Conservation (phyloP, 2,329 filamentous ascomycete genomes). For the Fusarium tuaranense region DNA sequence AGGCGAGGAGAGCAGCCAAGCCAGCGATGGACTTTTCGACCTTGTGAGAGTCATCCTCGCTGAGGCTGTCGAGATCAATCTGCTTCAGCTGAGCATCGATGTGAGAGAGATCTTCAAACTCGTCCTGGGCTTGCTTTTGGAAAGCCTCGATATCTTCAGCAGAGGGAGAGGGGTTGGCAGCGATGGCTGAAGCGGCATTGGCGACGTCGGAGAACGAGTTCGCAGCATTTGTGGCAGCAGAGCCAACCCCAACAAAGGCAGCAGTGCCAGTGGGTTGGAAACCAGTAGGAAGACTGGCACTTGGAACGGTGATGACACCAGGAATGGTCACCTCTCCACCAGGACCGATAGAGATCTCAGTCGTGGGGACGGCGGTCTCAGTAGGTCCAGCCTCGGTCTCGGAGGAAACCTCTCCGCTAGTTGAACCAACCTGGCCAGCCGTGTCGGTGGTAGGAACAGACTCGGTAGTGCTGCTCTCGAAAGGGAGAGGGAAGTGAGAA, state of each 20-base stretch:
- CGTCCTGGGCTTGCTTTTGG: conserved; percentile 6
- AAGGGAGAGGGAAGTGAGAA: conserved; percentile 1
- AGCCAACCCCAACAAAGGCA: not conserved
- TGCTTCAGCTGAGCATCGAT: conserved; percentile 7
- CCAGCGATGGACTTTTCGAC: not conserved
- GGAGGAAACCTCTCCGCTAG: not conserved
- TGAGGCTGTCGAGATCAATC: conserved; percentile 4
- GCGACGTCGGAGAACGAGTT: conserved; percentile 9
- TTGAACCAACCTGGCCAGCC: not conserved
- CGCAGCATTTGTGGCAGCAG: not conserved
- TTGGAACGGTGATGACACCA: not conserved
- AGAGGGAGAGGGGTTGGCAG: conserved; percentile 15
- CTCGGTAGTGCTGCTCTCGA: conserved; percentile 1
- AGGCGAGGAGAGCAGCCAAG: conserved; percentile 8
- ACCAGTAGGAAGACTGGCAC: not conserved
- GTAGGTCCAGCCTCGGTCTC: not conserved
- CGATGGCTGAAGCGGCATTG: conserved; percentile 15
- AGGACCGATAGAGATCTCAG: not conserved
- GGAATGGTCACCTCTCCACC: not conserved
- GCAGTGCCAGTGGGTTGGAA: conserved; percentile 3
- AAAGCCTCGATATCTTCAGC: conserved; percentile 5
- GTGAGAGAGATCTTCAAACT: not conserved
- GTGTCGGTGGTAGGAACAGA: not conserved
- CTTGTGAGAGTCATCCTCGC: conserved; percentile 6
- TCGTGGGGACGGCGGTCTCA: not conserved